phyloP scores from a whole-genome alignment of 192 early-diverging fungal genomes.

The Coemansia sp. region DNA sequence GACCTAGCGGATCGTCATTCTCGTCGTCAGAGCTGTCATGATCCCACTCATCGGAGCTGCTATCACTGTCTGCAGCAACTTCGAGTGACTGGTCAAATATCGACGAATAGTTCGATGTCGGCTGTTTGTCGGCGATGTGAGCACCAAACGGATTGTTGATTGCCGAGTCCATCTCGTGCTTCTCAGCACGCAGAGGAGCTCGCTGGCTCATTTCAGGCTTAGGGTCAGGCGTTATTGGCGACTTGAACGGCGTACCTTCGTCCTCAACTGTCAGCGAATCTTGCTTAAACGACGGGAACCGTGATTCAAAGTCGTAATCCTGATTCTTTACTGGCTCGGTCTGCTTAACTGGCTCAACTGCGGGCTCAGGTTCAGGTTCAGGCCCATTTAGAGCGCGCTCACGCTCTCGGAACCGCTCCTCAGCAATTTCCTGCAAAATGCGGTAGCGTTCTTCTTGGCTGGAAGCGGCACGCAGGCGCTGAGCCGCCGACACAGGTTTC shows the following conservation, averaged over 20 bases:
- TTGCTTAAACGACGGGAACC: not conserved
- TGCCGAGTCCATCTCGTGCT: not conserved
- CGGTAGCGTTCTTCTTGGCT: conserved; percentile 41
- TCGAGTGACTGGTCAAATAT: conserved; percentile 29
- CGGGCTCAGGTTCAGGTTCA: conserved; percentile 13
- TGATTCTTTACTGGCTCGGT: not conserved
- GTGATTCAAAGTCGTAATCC: not conserved
- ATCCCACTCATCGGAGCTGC: conserved; percentile 45
- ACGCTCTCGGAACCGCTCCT: conserved; percentile 49
- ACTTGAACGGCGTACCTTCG: conserved; percentile 6
- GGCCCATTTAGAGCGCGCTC: conserved; percentile 33
- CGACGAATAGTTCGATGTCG: conserved; percentile 1
- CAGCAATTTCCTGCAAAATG: conserved; percentile 45
- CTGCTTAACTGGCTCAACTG: conserved; percentile 1
- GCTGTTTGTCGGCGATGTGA: not conserved
- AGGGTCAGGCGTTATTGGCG: not conserved
- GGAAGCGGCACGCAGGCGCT: conserved; percentile 30
- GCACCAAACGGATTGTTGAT: conserved; percentile 33
- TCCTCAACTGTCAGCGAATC: not conserved
- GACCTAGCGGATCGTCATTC: not conserved
- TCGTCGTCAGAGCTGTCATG: conserved; percentile 49
- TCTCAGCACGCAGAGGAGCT: not conserved
- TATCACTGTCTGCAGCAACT: conserved; percentile 19
- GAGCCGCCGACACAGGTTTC: conserved; percentile 18
- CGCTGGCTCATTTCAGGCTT: conserved; percentile 25